A percentile compares a stretch with the other conserved stretches of the same genome.
Evolutionary conservation across 202 grass and related monocot genomes (phyloP).

Genomic region (Elaeis oleifera): DNA sequence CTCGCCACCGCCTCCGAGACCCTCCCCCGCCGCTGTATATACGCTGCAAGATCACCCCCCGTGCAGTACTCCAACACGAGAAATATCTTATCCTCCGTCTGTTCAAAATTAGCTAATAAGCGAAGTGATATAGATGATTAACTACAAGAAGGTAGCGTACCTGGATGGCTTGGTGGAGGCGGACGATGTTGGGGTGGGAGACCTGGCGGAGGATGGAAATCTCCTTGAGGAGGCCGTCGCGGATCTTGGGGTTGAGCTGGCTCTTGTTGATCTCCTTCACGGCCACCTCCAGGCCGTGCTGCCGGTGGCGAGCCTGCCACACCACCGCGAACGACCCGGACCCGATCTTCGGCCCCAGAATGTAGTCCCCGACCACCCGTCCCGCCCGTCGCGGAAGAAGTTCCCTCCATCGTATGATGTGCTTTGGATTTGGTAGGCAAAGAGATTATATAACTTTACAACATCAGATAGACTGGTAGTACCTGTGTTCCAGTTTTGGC

Average conservation of each 20-base stretch:
- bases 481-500: too few relatives aligned
- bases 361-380: slow-evolving; percentile 38
- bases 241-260: slow-evolving; percentile 26
- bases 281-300: slow-evolving; percentile 36
- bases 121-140: too few relatives aligned
- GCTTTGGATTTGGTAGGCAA: too few relatives aligned
- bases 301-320: slow-evolving; percentile 35
- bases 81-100: slow-evolving; percentile 43
- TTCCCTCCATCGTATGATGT: slow-evolving; percentile 5
- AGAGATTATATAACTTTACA: too few relatives aligned
- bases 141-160: slow-evolving; percentile 5
- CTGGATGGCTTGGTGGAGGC: slow-evolving; percentile 45
- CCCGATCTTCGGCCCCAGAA: slow-evolving; percentile 34
- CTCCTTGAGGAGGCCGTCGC: slow-evolving; percentile 44
- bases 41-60: slow-evolving; percentile 49
- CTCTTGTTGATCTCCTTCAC: slow-evolving; percentile 60
- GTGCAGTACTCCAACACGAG: slow-evolving; percentile 57
- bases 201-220: slow-evolving; percentile 42
- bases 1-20: slow-evolving; percentile 40
- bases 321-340: slow-evolving; percentile 54
- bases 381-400: too few relatives aligned
- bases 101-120: background rate
- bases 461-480: too few relatives aligned
- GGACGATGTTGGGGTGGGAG: slow-evolving; percentile 60
- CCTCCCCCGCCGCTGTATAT: slow-evolving; percentile 22